phyloP scores from a whole-genome alignment of 495 filamentous ascomycete genomes.

The Penicillium fimorum region DNA sequence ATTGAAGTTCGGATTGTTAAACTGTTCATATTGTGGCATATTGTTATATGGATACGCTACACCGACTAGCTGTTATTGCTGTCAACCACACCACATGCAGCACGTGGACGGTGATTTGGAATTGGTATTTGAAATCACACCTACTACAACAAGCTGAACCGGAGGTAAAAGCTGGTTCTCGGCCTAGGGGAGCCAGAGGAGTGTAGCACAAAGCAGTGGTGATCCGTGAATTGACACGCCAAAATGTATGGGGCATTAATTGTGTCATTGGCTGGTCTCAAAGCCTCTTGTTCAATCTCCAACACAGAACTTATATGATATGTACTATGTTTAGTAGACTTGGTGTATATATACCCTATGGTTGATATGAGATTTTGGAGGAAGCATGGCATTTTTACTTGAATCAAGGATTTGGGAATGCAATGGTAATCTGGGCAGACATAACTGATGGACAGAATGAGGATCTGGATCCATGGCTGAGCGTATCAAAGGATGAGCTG shows the following conservation, averaged over 20 bases:
- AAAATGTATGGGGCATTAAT: neutral
- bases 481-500: neutral
- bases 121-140: neutral
- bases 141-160: neutral
- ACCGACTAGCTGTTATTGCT: neutral
- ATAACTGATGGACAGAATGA: neutral
- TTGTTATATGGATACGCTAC: neutral
- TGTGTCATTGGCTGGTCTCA: neutral
- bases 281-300: neutral
- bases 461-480: neutral
- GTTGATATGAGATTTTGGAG: neutral
- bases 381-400: neutral
- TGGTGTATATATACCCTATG: neutral
- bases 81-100: neutral
- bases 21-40: neutral
- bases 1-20: neutral
- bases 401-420: neutral
- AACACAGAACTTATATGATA: neutral
- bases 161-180: neutral
- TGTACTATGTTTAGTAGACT: neutral
- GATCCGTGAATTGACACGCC: neutral
- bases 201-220: neutral
- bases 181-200: neutral
- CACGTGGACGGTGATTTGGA: constrained; percentile 3
- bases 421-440: no score